A percentile compares a stretch with the other conserved stretches of the same genome.
phyloP scores from a whole-genome alignment of 768 basidiomycete genomes.

The Auriculariales sp. region DNA sequence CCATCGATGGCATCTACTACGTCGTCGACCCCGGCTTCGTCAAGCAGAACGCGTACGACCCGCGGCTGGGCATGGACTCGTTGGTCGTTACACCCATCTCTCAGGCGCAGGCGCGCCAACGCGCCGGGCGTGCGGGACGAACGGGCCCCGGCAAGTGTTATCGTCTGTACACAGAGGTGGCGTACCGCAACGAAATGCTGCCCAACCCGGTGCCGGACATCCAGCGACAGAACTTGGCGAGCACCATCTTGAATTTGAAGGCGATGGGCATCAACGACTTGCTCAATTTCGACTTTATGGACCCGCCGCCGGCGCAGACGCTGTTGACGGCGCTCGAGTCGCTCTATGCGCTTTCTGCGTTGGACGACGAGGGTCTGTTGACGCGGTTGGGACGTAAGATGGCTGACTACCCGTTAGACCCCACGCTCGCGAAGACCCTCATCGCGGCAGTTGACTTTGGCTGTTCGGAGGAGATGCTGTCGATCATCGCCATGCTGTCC shows the following conservation, averaged over 20 bases:
- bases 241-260: conserved; percentile 89
- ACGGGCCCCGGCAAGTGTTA: conserved; percentile 98
- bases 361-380: conserved; percentile 92
- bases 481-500: conserved; percentile 93
- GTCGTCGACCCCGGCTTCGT: conserved; percentile 98
- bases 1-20: conserved; percentile 97
- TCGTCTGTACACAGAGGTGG: conserved; percentile 93
- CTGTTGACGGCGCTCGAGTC: conserved; percentile 94
- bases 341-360: conserved; percentile 85
- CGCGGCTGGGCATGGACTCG: conserved; percentile 95
- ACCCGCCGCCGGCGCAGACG: conserved; percentile 91
- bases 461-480: conserved; percentile 95
- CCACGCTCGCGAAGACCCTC: conserved; percentile 90
- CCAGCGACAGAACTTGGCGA: conserved; percentile 83
- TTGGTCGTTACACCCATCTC: conserved; percentile 98
- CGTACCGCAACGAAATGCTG: conserved; percentile 97
- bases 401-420: conserved; percentile 99
- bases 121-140: conserved; percentile 90
- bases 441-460: conserved; percentile 95
- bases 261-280: conserved; percentile 99
- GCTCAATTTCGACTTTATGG: conserved; percentile 98
- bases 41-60: conserved; percentile 98
- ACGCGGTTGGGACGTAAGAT: conserved; percentile 94
- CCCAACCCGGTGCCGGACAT: conserved; percentile 97
- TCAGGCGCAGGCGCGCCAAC: conserved; percentile 92